Evolutionary conservation across 495 filamentous ascomycete genomes (phyloP).

Genomic region (Penicillium atrosanguineum): DNA sequence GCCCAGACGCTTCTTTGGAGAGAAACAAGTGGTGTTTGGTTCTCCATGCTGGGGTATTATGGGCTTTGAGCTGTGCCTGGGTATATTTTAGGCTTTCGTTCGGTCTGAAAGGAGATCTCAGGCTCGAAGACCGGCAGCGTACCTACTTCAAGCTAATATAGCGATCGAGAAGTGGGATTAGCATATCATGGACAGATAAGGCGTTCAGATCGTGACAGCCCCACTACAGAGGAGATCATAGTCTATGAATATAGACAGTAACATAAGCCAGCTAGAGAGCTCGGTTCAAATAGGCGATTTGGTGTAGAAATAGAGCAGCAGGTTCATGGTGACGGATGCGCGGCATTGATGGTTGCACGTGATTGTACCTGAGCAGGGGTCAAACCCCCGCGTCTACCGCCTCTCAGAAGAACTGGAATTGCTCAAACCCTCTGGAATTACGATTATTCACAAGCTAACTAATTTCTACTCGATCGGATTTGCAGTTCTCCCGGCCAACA

Average conservation of each 20-base stretch:
- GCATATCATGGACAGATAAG: constrained; percentile 10
- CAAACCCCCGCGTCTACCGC: not conserved
- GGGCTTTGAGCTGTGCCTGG: no score
- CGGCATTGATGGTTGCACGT: not conserved
- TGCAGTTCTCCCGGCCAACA: not conserved
- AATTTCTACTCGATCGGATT: constrained; percentile 4
- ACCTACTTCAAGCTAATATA: not conserved
- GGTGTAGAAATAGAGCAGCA: not conserved
- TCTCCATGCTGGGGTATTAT: constrained; percentile 16
- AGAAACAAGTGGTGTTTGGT: constrained; percentile 21
- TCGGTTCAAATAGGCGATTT: not conserved
- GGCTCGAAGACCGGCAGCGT: not conserved
- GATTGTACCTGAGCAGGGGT: not conserved
- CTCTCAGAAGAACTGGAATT: not conserved
- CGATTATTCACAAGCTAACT: not conserved
- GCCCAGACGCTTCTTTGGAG: constrained; percentile 52
- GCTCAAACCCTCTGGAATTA: not conserved
- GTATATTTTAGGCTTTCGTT: not conserved
- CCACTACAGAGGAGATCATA: constrained; percentile 55
- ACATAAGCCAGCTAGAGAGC: not conserved
- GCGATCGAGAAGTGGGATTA: constrained; percentile 1
- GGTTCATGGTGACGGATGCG: not conserved
- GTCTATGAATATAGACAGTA: not conserved
- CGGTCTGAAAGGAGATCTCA: not conserved
- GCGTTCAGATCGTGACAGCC: constrained; percentile 8